Conservation (phyloP, 2,329 filamentous ascomycete genomes). For the Cadophora gregata region DNA sequence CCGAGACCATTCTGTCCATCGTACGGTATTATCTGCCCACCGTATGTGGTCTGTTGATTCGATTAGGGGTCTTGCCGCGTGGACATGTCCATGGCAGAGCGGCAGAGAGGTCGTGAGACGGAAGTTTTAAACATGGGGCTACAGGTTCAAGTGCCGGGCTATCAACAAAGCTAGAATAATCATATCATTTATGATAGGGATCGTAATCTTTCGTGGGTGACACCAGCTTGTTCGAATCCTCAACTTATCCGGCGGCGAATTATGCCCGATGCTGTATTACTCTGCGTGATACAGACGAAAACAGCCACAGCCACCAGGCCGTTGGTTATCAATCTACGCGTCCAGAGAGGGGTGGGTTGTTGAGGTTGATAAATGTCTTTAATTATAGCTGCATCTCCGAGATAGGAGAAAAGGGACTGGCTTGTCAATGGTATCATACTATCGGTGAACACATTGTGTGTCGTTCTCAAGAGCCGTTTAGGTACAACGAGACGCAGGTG, state of each 20-base stretch:
- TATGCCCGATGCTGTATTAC: conserved; percentile 18
- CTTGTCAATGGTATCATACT: background rate
- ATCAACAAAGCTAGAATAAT: background rate
- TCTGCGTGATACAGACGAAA: background rate
- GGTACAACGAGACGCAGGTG: background rate
- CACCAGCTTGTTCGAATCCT: background rate
- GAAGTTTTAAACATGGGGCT: background rate
- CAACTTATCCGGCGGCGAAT: conserved; percentile 11
- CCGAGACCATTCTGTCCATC: background rate
- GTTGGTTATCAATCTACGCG: background rate
- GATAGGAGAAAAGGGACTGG: background rate
- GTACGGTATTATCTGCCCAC: background rate
- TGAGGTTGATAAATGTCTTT: background rate
- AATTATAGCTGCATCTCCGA: background rate
- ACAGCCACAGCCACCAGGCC: background rate
- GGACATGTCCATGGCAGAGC: background rate
- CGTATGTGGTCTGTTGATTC: background rate
- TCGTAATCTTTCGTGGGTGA: background rate
- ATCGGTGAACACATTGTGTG: background rate
- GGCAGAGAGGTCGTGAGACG: background rate
- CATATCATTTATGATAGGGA: background rate
- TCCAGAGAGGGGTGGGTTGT: background rate
- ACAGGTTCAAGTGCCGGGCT: background rate
- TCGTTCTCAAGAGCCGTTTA: background rate
- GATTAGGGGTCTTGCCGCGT: background rate